Percentiles rank a stretch among this genome's conserved stretches.
Evolutionary conservation across 805 yeast species (phyloP).

Genomic region (Yamadazyma sp.): DNA sequence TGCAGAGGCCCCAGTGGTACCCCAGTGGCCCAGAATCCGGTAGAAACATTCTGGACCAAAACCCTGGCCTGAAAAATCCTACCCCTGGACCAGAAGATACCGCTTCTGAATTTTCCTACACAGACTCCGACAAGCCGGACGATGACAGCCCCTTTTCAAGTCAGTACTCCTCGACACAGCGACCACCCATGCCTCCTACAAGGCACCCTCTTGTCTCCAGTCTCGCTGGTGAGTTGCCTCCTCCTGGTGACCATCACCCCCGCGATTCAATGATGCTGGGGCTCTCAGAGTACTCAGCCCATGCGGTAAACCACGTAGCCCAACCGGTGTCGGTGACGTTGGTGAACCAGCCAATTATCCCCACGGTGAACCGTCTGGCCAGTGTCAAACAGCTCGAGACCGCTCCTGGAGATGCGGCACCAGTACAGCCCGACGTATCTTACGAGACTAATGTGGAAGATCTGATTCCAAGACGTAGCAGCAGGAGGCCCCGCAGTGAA

Average conservation of each 20-base stretch:
- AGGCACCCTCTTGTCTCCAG: background rate
- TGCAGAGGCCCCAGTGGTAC: no score
- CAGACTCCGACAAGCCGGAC: constrained; percentile 10
- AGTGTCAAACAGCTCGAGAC: constrained; percentile 13
- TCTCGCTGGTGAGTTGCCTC: background rate
- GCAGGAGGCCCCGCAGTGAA: constrained; percentile 37
- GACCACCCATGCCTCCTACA: background rate
- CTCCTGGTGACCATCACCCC: background rate
- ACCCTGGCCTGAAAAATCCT: no score
- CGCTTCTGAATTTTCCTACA: constrained; percentile 15
- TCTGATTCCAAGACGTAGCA: constrained; percentile 40
- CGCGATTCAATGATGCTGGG: constrained; percentile 20
- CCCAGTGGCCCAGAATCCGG: no score
- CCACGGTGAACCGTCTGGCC: constrained; percentile 15
- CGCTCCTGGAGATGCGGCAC: background rate
- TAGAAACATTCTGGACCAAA: no score
- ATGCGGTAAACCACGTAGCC: constrained; percentile 17
- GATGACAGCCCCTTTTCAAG: background rate
- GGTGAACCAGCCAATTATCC: constrained; percentile 18
- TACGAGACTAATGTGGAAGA: constrained; percentile 36
- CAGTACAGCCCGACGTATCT: constrained; percentile 26
- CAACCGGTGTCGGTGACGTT: constrained; percentile 24
- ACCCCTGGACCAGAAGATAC: background rate
- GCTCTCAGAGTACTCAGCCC: constrained; percentile 24
- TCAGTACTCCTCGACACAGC: background rate